phyloP scores from a whole-genome alignment of 163 green algal genomes.

The Scenedesmus sp. region DNA sequence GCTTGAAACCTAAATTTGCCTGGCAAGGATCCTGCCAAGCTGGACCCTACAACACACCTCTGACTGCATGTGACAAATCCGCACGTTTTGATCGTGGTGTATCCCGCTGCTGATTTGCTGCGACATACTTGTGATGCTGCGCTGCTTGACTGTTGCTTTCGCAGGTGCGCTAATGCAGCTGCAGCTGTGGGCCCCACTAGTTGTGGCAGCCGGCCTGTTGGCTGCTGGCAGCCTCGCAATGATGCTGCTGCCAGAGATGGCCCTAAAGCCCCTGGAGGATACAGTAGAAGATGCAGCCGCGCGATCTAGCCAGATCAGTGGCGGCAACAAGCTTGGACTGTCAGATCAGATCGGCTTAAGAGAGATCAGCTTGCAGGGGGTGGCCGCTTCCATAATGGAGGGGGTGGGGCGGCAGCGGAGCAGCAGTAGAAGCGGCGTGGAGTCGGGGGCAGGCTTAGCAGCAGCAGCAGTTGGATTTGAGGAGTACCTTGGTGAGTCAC shows the following conservation, averaged over 20 bases:
- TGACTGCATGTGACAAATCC: too few species aligned
- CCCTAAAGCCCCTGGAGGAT: constrained; percentile 37
- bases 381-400: neutral
- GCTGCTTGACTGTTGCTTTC: neutral
- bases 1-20: too few species aligned
- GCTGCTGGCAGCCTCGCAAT: constrained; percentile 60
- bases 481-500: neutral
- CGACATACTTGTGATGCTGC: neutral
- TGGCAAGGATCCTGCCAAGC: too few species aligned
- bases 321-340: neutral
- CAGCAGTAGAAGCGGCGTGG: neutral
- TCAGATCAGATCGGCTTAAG: neutral
- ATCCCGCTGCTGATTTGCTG: neutral
- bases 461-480: neutral
- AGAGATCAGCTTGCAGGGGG: neutral
- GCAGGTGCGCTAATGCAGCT: constrained; percentile 54
- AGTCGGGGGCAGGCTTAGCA: neutral
- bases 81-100: neutral
- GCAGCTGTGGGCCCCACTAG: constrained; percentile 57
- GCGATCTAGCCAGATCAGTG: neutral
- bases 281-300: constrained; percentile 22
- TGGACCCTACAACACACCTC: too few species aligned
- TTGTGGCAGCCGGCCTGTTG: constrained; percentile 61
- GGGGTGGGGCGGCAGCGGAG: neutral
- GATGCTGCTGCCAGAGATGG: constrained; percentile 63